These are phyloP conservation scores for Prunus fruticosa DNA, from an alignment of 306 rosid genomes.

Conservation along the genomic window DNA sequence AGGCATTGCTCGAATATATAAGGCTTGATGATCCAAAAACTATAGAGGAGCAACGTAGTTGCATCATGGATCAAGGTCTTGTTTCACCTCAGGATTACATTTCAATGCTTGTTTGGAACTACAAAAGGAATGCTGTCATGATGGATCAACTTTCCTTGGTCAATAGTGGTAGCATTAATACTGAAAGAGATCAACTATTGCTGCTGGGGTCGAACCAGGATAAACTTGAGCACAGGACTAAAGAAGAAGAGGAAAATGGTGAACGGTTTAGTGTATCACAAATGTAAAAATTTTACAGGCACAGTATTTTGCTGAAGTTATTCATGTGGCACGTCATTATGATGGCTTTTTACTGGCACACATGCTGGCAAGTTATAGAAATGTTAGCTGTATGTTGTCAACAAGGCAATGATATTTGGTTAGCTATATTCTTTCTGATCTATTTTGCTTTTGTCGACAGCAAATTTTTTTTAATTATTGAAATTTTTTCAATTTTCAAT, in stretches of 20 bases:
- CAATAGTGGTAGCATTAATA: slow-evolving; percentile 24
- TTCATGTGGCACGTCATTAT: background rate
- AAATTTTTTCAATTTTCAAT: background rate
- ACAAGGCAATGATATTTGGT: background rate
- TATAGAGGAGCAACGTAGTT: slow-evolving; percentile 60
- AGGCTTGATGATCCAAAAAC: slow-evolving; percentile 76
- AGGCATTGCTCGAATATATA: slow-evolving; percentile 77
- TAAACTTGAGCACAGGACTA: slow-evolving; percentile 28
- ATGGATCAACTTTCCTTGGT: slow-evolving; percentile 52
- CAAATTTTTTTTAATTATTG: background rate
- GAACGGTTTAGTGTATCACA: slow-evolving; percentile 1
- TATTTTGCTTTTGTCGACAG: background rate
- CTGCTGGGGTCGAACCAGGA: slow-evolving; percentile 41
- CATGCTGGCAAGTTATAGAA: slow-evolving; percentile 2
- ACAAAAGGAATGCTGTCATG: slow-evolving; percentile 61
- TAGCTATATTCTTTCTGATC: slow-evolving; percentile 1
- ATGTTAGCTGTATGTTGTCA: background rate
- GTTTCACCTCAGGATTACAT: slow-evolving; percentile 86
- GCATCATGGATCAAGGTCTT: slow-evolving; percentile 75
- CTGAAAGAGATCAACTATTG: slow-evolving; percentile 33
- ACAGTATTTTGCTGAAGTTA: background rate
- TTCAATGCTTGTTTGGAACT: slow-evolving; percentile 98
- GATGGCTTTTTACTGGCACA: slow-evolving; percentile 6
- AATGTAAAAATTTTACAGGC: slow-evolving; percentile 5
- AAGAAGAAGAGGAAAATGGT: slow-evolving; percentile 31